phyloP scores from a whole-genome alignment of 2,329 filamentous ascomycete genomes.

The Raffaelea albimanens region DNA sequence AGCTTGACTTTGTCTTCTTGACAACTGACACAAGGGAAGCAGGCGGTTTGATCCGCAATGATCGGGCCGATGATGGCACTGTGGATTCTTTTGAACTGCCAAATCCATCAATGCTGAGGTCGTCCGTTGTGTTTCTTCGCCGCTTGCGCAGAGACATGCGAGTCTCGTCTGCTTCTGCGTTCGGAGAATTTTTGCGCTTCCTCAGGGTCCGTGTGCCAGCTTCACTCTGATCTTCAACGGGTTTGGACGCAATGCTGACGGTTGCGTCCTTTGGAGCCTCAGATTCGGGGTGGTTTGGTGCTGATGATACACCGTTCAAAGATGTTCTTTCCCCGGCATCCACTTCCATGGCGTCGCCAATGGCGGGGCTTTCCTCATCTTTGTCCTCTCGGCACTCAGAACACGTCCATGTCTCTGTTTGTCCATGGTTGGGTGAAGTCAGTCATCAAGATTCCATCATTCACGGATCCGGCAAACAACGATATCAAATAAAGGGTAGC shows the following conservation, averaged over 20 bases:
- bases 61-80: constrained; percentile 41
- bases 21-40: constrained; percentile 31
- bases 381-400: constrained; percentile 30
- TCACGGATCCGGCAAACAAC: too few relatives aligned
- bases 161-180: constrained; percentile 50
- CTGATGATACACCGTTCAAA: too few relatives aligned
- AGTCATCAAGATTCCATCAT: not conserved
- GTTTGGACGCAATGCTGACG: too few relatives aligned
- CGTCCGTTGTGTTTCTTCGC: constrained; percentile 37
- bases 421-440: constrained; percentile 32
- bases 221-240: constrained; percentile 60
- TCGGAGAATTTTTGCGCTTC: constrained; percentile 73
- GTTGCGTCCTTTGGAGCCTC: too few relatives aligned
- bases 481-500: constrained; percentile 15
- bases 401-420: constrained; percentile 40
- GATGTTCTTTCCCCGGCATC: constrained; percentile 17
- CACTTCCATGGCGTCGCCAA: constrained; percentile 13
- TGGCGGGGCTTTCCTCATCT: constrained; percentile 11
- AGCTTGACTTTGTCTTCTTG: constrained; percentile 27
- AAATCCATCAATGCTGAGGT: constrained; percentile 24
- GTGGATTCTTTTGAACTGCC: constrained; percentile 22
- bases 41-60: constrained; percentile 42
- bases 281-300: too few relatives aligned
- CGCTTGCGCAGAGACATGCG: constrained; percentile 44
- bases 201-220: constrained; percentile 64